Percentiles rank a stretch among this genome's conserved stretches.
These are phyloP conservation scores for Colletotrichum plurivorum DNA, from an alignment of 2,329 filamentous ascomycete genomes.

Conservation along the genomic window DNA sequence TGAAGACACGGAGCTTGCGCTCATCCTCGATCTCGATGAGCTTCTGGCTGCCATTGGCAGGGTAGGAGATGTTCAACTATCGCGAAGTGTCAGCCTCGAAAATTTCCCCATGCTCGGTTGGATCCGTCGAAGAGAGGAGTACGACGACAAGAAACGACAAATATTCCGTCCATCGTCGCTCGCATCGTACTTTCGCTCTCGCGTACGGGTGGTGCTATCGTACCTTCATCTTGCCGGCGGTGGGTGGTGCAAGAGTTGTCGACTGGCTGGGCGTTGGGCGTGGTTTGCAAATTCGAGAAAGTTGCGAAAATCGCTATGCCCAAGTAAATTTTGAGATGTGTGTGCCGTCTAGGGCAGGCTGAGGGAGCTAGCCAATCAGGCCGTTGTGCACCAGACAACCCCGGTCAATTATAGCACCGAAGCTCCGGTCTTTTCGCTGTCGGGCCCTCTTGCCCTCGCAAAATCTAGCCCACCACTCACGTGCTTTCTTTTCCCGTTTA, in stretches of 20 bases:
- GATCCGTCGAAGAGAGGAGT: not conserved
- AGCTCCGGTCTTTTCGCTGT: not conserved
- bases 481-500: not conserved
- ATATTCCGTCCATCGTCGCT: not conserved
- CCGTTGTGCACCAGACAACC: not conserved
- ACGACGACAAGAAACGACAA: not conserved
- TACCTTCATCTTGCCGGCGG: conserved; percentile 66
- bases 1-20: conserved; percentile 98
- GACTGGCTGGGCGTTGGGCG: conserved; percentile 55
- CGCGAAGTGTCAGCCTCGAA: conserved; percentile 1
- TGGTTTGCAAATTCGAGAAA: conserved; percentile 45
- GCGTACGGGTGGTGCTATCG: conserved; percentile 37
- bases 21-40: conserved; percentile 99
- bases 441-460: not conserved
- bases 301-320: not conserved
- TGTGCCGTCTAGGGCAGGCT: conserved; percentile 58
- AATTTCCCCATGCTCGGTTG: not conserved
- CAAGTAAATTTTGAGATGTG: conserved; percentile 51
- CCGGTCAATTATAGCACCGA: conserved; percentile 18
- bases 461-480: conserved; percentile 22
- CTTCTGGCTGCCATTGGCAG: conserved; percentile 99
- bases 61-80: conserved; percentile 82
- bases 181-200: not conserved
- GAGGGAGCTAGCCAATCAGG: conserved; percentile 51
- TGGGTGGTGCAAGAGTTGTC: conserved; percentile 62